Conservation (phyloP, 345 rosid species). For the Acer yangbiense region DNA sequence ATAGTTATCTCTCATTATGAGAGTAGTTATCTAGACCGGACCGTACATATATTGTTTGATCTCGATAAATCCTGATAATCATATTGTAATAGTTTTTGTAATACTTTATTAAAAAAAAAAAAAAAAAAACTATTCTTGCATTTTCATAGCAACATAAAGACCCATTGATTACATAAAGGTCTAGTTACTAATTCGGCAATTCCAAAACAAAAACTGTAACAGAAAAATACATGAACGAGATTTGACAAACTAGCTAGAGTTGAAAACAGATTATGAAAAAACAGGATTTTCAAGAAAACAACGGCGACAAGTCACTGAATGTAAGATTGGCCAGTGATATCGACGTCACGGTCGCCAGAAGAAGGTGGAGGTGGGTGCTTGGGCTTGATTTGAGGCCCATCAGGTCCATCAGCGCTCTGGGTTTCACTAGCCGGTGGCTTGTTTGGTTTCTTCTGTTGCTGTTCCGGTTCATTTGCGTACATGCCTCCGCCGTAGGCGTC, state of each 20-base stretch:
- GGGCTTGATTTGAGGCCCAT: conserved; percentile 35
- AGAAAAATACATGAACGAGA: too few relatives aligned
- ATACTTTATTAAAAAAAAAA: too few relatives aligned
- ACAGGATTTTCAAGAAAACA: not conserved
- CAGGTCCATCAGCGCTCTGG: conserved; percentile 63
- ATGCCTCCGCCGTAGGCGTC: conserved; percentile 74
- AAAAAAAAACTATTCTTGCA: too few relatives aligned
- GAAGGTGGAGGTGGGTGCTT: conserved; percentile 56
- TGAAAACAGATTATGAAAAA: not conserved
- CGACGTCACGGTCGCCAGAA: conserved; percentile 59
- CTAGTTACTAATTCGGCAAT: too few relatives aligned
- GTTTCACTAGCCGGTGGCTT: conserved; percentile 61
- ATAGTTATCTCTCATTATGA: too few relatives aligned
- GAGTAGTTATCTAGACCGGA: too few relatives aligned
- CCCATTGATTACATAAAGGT: too few relatives aligned
- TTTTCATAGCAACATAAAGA: not conserved
- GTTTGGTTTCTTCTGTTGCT: conserved; percentile 18
- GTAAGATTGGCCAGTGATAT: conserved; percentile 71
- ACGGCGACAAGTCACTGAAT: conserved; percentile 37
- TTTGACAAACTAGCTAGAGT: too few relatives aligned
- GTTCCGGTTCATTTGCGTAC: conserved; percentile 47
- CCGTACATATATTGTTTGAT: too few relatives aligned
- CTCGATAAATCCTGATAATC: too few relatives aligned
- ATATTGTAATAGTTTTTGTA: too few relatives aligned
- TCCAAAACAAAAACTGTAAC: too few relatives aligned